Conservation (phyloP, 345 rosid genomes). For the Noccaea bulbosa region DNA sequence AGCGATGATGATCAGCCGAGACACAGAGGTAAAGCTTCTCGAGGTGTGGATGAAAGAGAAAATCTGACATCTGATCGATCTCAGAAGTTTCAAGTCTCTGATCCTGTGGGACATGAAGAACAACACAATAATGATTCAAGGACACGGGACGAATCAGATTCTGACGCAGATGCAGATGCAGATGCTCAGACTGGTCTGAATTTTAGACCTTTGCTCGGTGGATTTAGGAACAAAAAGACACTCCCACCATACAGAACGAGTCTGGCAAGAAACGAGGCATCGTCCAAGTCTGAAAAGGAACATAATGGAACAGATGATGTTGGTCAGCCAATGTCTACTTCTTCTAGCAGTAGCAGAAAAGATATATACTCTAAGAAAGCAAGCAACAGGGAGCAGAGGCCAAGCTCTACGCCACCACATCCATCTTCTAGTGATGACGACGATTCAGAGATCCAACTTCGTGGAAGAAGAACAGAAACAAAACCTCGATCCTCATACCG, state of each 20-base stretch:
- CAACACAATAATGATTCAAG: conserved; percentile 42
- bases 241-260: conserved; percentile 55
- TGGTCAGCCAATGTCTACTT: conserved; percentile 37
- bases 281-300: conserved; percentile 46
- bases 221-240: conserved; percentile 65
- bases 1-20: conserved; percentile 50
- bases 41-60: conserved; percentile 14
- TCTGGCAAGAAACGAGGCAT: conserved; percentile 31
- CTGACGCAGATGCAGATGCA: conserved; percentile 25
- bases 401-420: conserved; percentile 39
- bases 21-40: conserved; percentile 14
- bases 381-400: conserved; percentile 39
- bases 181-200: conserved; percentile 47
- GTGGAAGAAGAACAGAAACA: conserved; percentile 31
- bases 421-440: conserved; percentile 44
- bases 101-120: conserved; percentile 42
- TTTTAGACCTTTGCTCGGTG: conserved; percentile 66
- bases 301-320: conserved; percentile 25
- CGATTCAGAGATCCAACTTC: conserved; percentile 49
- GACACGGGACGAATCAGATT: conserved; percentile 42
- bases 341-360: conserved; percentile 43
- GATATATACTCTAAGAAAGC: conserved; percentile 45
- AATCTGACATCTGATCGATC: conserved; percentile 39
- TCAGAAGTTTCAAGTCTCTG: conserved; percentile 40
- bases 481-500: conserved; percentile 19